Percentiles rank a stretch among this genome's conserved stretches.
These are phyloP conservation scores for Fusarium pseudonygamai DNA, from an alignment of 2,329 filamentous ascomycete species.

Conservation along the genomic window DNA sequence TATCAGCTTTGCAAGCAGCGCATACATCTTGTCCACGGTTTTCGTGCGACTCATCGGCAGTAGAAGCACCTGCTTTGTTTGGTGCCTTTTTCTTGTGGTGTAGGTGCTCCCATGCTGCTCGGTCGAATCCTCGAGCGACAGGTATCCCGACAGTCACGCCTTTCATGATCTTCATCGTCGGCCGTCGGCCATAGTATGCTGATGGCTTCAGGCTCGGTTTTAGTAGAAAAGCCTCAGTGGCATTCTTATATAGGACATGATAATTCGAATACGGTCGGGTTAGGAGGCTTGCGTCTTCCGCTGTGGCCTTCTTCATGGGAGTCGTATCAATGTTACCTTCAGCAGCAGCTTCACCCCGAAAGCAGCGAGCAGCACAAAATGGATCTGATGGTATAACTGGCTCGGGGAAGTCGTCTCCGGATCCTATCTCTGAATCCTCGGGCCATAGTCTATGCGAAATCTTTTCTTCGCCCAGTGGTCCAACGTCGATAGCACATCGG, in stretches of 20 bases:
- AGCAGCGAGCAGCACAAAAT: conserved; percentile 69
- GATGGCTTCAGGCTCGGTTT: conserved; percentile 88
- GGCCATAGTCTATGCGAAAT: conserved; percentile 87
- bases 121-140: conserved; percentile 90
- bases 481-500: conserved; percentile 88
- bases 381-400: conserved; percentile 61
- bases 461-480: conserved; percentile 90
- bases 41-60: conserved; percentile 44
- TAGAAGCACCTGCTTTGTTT: conserved; percentile 42
- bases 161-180: conserved; percentile 85
- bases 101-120: conserved; percentile 76
- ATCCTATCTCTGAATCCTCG: conserved; percentile 52
- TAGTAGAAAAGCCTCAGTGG: conserved; percentile 80
- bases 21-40: conserved; percentile 51
- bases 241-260: conserved; percentile 88
- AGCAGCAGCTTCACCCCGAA: conserved; percentile 66
- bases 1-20: conserved; percentile 70
- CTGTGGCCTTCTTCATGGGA: conserved; percentile 46
- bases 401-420: conserved; percentile 43
- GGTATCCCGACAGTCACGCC: conserved; percentile 84
- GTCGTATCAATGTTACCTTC: conserved; percentile 58
- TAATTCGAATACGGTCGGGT: conserved; percentile 74
- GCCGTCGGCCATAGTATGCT: conserved; percentile 81
- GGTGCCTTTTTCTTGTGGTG: conserved; percentile 60
- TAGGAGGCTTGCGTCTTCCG: conserved; percentile 50